Evolutionary conservation across 495 filamentous ascomycete genomes (phyloP).

Genomic region (Penicillium simplicissimum): DNA sequence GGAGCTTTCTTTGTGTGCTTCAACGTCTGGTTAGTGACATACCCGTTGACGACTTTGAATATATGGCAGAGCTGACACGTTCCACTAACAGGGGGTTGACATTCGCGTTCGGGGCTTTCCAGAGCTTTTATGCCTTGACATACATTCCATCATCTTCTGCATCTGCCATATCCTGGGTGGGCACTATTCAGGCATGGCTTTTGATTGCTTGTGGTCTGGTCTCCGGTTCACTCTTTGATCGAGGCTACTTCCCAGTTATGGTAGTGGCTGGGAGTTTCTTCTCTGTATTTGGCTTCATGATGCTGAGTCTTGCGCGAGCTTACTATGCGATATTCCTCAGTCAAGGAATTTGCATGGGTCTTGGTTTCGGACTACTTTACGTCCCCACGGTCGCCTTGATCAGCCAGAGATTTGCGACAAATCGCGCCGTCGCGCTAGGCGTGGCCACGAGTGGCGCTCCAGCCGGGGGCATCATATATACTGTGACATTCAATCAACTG

Average conservation of each 20-base stretch:
- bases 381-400: slow-evolving; percentile 45
- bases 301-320: slow-evolving; percentile 31
- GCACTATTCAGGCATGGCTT: slow-evolving; percentile 42
- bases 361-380: slow-evolving; percentile 41
- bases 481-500: slow-evolving; percentile 51
- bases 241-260: slow-evolving; percentile 37
- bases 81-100: neutral
- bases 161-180: slow-evolving; percentile 49
- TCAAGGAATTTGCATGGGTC: slow-evolving; percentile 38
- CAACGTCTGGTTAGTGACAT: slow-evolving; percentile 7
- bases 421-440: slow-evolving; percentile 46
- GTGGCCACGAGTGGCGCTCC: slow-evolving; percentile 42
- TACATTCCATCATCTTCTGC: slow-evolving; percentile 24
- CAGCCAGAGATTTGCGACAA: slow-evolving; percentile 37
- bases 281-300: slow-evolving; percentile 47
- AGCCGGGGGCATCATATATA: slow-evolving; percentile 54
- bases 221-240: slow-evolving; percentile 47
- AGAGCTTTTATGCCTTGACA: slow-evolving; percentile 40
- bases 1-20: slow-evolving; percentile 6
- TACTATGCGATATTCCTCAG: slow-evolving; percentile 39
- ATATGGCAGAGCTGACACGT: neutral
- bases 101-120: slow-evolving; percentile 45
- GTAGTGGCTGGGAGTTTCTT: slow-evolving; percentile 28
- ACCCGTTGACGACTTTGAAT: too few relatives aligned
- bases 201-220: slow-evolving; percentile 40